Percentiles rank a stretch among this genome's conserved stretches.
These are phyloP conservation scores for Garcia nutans DNA, from an alignment of 345 rosid species.

Conservation along the genomic window DNA sequence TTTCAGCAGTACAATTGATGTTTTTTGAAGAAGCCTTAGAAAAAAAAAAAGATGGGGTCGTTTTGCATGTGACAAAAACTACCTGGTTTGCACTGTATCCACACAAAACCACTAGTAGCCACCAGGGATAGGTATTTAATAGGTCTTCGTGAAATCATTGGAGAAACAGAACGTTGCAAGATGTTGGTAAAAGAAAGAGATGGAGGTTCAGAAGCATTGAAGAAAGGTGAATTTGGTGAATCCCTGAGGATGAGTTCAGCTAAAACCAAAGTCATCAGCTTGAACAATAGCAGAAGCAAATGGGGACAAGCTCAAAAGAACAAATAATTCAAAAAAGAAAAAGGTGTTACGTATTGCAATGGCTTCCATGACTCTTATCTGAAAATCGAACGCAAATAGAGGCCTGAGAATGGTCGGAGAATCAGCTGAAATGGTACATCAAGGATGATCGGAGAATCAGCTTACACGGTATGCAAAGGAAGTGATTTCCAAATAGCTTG, in stretches of 20 bases:
- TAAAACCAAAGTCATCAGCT: not conserved
- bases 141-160: not conserved
- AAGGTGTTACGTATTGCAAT: no score
- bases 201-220: not conserved
- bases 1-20: no score
- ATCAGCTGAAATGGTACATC: no score
- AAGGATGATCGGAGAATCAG: no score
- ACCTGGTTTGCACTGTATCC: constrained; percentile 32
- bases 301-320: no score
- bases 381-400: no score
- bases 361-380: no score
- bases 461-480: no score
- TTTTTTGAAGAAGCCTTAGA: constrained; percentile 18
- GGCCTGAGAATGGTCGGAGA: no score
- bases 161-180: not conserved
- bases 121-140: constrained; percentile 9
- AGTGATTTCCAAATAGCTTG: no score
- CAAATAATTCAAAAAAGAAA: no score
- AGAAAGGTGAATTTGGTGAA: constrained; percentile 18
- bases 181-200: not conserved
- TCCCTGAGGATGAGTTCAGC: constrained; percentile 17
- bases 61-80: no score
- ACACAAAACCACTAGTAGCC: constrained; percentile 34
- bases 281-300: not conserved
- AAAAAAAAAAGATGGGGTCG: constrained; percentile 40